phyloP scores from a whole-genome alignment of 2,329 filamentous ascomycete genomes.

The Tolypocladium paradoxum region DNA sequence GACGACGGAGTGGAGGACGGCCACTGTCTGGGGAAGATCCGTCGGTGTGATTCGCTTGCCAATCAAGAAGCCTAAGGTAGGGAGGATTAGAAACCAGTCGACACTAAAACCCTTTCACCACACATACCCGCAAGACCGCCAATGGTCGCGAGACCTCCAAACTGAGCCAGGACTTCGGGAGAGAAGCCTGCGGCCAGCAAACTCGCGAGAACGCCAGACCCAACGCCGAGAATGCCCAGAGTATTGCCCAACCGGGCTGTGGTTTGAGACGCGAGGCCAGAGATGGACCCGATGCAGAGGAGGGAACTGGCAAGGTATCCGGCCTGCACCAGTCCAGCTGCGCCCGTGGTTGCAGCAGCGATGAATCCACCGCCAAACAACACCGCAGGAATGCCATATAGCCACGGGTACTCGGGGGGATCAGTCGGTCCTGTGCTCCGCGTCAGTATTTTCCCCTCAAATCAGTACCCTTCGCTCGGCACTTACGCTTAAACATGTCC shows the following conservation, averaged over 20 bases:
- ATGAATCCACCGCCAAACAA: conserved; percentile 75
- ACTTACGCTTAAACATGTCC: conserved; percentile 72
- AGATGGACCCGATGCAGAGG: conserved; percentile 76
- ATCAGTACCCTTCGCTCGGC: not conserved
- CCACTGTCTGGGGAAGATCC: conserved; percentile 79
- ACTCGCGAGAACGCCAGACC: conserved; percentile 72
- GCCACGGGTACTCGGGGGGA: conserved; percentile 78
- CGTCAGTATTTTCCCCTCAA: conserved; percentile 6
- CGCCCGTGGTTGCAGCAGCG: conserved; percentile 68
- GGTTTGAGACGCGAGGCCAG: conserved; percentile 67
- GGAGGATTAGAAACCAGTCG: conserved; percentile 2
- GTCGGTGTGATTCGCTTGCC: conserved; percentile 82
- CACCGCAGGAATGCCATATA: conserved; percentile 67
- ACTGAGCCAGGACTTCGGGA: conserved; percentile 68
- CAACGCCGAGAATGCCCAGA: conserved; percentile 76
- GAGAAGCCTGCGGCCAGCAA: conserved; percentile 72
- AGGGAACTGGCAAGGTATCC: conserved; percentile 79
- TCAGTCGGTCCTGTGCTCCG: conserved; percentile 55
- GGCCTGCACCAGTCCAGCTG: conserved; percentile 75
- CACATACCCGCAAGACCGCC: conserved; percentile 51
- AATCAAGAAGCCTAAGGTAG: conserved; percentile 52
- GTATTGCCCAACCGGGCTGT: conserved; percentile 80
- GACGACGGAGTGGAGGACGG: conserved; percentile 80
- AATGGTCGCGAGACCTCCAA: conserved; percentile 61
- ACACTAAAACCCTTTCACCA: not conserved